Evolutionary conservation across 2,329 filamentous ascomycete species (phyloP).

Genomic region (Aspergillus niger): DNA sequence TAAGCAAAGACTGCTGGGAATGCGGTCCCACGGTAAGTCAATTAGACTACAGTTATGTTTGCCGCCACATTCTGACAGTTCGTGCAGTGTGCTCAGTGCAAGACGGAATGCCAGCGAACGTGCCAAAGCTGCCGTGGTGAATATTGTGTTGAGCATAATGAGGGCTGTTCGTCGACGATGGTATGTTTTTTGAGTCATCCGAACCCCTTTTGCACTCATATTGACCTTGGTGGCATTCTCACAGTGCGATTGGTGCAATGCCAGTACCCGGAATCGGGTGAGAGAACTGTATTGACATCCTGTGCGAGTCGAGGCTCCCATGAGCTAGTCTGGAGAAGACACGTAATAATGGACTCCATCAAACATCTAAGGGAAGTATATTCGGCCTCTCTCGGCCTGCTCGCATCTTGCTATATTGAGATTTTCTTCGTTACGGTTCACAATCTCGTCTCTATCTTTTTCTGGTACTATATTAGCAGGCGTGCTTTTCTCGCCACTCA

Average conservation of each 20-base stretch:
- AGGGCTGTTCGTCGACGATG: constrained; percentile 69
- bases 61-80: neutral
- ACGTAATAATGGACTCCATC: neutral
- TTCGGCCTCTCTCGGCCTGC: too few relatives aligned
- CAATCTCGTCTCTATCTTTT: neutral
- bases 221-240: constrained; percentile 7
- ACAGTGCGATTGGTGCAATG: constrained; percentile 49
- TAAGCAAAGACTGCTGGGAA: constrained; percentile 78
- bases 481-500: neutral
- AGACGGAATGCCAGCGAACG: constrained; percentile 67
- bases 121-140: constrained; percentile 75
- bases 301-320: too few relatives aligned
- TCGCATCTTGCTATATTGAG: too few relatives aligned
- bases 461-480: constrained; percentile 1
- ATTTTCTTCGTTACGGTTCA: too few relatives aligned
- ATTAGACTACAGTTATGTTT: neutral
- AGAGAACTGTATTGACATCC: constrained; percentile 29
- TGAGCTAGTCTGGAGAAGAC: neutral
- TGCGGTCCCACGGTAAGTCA: constrained; percentile 74
- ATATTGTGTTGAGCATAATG: constrained; percentile 82
- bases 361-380: too few relatives aligned
- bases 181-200: constrained; percentile 29
- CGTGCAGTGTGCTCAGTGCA: constrained; percentile 73
- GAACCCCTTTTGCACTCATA: neutral
- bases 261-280: constrained; percentile 37